A percentile compares a stretch with the other conserved stretches of the same genome.
These are phyloP conservation scores for Paracorniculantispora psalliotae DNA, from an alignment of 2,329 filamentous ascomycete genomes.

Conservation along the genomic window DNA sequence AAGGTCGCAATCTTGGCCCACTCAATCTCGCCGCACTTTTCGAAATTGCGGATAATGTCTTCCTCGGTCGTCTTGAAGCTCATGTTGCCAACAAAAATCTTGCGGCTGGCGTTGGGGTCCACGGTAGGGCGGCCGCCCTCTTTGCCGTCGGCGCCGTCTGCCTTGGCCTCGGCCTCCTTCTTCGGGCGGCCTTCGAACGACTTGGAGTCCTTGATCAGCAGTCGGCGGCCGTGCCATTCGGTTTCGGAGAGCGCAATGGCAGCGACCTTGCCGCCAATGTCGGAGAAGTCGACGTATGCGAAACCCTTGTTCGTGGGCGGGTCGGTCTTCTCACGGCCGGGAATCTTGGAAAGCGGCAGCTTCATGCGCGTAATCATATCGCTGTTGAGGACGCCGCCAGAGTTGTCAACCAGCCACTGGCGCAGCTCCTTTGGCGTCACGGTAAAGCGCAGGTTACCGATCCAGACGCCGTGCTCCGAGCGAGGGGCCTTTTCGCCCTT, in stretches of 20 bases:
- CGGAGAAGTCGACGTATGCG: constrained; percentile 89
- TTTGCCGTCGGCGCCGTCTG: constrained; percentile 21
- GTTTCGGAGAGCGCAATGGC: constrained; percentile 85
- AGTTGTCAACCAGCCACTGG: constrained; percentile 71
- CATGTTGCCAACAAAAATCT: constrained; percentile 89
- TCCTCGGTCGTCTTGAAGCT: constrained; percentile 79
- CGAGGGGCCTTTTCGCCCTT: constrained; percentile 48
- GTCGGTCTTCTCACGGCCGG: constrained; percentile 27
- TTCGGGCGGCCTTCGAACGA: constrained; percentile 86
- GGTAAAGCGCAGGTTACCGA: constrained; percentile 89
- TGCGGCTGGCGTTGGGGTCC: constrained; percentile 62
- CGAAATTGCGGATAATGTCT: constrained; percentile 73
- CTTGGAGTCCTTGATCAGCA: constrained; percentile 90
- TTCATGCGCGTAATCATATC: constrained; percentile 79
- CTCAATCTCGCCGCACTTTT: constrained; percentile 75
- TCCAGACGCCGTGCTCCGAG: constrained; percentile 85
- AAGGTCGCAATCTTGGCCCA: constrained; percentile 90
- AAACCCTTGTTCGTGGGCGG: constrained; percentile 76
- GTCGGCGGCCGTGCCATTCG: constrained; percentile 66
- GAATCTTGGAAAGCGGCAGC: constrained; percentile 61
- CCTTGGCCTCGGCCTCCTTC: constrained; percentile 44
- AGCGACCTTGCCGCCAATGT: constrained; percentile 62
- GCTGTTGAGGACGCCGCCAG: constrained; percentile 59
- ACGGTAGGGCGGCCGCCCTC: constrained; percentile 23
- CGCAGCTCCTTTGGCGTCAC: constrained; percentile 69